Percentiles rank a stretch among this genome's conserved stretches.
Evolutionary conservation across 2,329 filamentous ascomycete genomes (phyloP).

Genomic region (Sordariomycetes sp.): DNA sequence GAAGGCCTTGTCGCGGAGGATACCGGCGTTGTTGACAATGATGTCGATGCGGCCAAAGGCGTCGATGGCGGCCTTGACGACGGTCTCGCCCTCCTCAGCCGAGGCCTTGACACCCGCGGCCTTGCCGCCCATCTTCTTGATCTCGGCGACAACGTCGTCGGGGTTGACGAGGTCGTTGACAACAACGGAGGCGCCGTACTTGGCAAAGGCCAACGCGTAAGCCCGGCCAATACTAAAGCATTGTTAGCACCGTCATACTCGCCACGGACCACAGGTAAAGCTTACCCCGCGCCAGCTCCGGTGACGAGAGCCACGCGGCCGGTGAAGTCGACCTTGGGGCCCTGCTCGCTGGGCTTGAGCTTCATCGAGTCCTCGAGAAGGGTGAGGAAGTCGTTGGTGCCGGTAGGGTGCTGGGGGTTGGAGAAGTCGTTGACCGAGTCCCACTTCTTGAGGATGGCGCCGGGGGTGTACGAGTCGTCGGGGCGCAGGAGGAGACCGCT

Average conservation of each 20-base stretch:
- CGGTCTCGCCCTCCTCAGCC: constrained; percentile 79
- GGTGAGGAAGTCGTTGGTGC: constrained; percentile 76
- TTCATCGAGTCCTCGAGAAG: constrained; percentile 76
- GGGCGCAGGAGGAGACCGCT: constrained; percentile 81
- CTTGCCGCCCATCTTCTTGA: constrained; percentile 77
- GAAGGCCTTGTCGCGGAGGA: constrained; percentile 95
- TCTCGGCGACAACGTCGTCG: constrained; percentile 81
- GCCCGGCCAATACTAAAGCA: constrained; percentile 63
- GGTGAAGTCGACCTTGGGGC: constrained; percentile 65
- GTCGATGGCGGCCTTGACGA: constrained; percentile 89
- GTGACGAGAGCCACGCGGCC: constrained; percentile 81
- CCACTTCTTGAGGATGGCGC: constrained; percentile 83
- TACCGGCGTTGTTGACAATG: constrained; percentile 94
- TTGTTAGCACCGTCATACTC: not conserved
- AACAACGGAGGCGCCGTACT: constrained; percentile 71
- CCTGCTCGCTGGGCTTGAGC: constrained; percentile 56
- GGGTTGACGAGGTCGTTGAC: constrained; percentile 95
- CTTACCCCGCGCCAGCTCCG: constrained; percentile 67
- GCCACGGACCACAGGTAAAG: constrained; percentile 4
- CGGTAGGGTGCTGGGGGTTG: constrained; percentile 66
- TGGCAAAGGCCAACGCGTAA: constrained; percentile 79
- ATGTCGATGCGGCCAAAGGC: constrained; percentile 90
- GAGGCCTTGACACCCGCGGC: constrained; percentile 88
- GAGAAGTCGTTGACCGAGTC: constrained; percentile 78
- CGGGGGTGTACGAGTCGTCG: constrained; percentile 77